Evolutionary conservation across 1,284 basidiomycete genomes (phyloP).

Genomic region (Sporisorium exsertum): DNA sequence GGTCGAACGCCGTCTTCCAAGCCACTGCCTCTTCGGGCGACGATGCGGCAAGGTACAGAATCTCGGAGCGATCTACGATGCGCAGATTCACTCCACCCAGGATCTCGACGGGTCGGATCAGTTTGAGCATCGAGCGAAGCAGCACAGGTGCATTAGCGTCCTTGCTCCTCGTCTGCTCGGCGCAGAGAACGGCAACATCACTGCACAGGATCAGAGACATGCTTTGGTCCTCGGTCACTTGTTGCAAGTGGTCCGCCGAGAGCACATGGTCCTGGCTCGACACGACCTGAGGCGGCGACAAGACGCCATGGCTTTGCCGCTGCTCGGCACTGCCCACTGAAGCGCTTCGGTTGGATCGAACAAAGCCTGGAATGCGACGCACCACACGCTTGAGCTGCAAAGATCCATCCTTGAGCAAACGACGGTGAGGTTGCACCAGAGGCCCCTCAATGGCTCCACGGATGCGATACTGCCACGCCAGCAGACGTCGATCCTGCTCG

Average conservation of each 20-base stretch:
- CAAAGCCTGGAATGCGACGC: conserved; percentile 84
- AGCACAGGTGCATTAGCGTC: conserved; percentile 25
- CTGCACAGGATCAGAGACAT: conserved; percentile 80
- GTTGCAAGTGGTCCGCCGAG: conserved; percentile 87
- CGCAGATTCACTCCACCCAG: conserved; percentile 48
- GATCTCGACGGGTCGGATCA: conserved; percentile 44
- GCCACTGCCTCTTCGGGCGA: conserved; percentile 44
- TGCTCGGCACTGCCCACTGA: conserved; percentile 16
- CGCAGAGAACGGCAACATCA: conserved; percentile 88
- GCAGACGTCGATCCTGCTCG: conserved; percentile 56
- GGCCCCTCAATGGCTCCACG: conserved; percentile 91
- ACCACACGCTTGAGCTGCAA: conserved; percentile 87
- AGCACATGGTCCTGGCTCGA: conserved; percentile 72
- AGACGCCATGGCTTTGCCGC: conserved; percentile 1
- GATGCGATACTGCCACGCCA: conserved; percentile 84
- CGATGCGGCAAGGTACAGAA: conserved; percentile 54
- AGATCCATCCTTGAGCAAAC: conserved; percentile 75
- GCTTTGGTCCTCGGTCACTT: conserved; percentile 45
- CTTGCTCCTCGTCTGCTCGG: conserved; percentile 73
- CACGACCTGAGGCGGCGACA: conserved; percentile 8
- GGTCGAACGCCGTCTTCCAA: conserved; percentile 58
- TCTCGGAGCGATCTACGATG: conserved; percentile 50
- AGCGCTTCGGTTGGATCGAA: conserved; percentile 66
- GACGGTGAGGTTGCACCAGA: conserved; percentile 94
- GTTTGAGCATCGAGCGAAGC: conserved; percentile 36